These are phyloP conservation scores for Neohortaea acidophila DNA, from an alignment of 495 filamentous ascomycete species.

Conservation along the genomic window DNA sequence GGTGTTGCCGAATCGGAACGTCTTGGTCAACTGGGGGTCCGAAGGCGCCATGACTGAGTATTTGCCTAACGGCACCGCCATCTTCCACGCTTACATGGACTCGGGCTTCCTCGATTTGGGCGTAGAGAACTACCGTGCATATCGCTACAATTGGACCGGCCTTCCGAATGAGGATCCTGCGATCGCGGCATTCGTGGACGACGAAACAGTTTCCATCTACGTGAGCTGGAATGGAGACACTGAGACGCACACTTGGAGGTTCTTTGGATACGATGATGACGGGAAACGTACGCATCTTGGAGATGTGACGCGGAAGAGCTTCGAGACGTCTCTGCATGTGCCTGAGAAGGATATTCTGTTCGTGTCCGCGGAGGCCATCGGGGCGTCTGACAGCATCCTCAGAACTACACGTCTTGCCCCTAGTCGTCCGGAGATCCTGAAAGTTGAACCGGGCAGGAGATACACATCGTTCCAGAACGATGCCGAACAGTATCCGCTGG, in stretches of 20 bases:
- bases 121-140: constrained; percentile 6
- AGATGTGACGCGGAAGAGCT: background rate
- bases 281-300: background rate
- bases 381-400: too few relatives aligned
- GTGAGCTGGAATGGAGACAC: constrained; percentile 12
- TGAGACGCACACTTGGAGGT: constrained; percentile 1
- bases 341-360: background rate
- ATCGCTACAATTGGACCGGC: constrained; percentile 4
- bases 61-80: background rate
- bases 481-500: too few relatives aligned
- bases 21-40: constrained; percentile 11
- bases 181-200: background rate
- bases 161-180: constrained; percentile 1
- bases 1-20: constrained; percentile 13
- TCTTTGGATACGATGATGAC: background rate
- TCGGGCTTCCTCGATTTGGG: background rate
- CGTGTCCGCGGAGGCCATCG: background rate
- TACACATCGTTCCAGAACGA: too few relatives aligned
- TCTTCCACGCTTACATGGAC: constrained; percentile 3
- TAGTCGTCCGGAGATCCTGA: too few relatives aligned
- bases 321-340: background rate
- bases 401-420: too few relatives aligned
- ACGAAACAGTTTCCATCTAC: background rate
- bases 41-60: constrained; percentile 9
- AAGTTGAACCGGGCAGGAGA: too few relatives aligned